Base-by-base conservation (phyloP, 2,329 filamentous ascomycete species). In the Aspergillus aculeatinus region DNA sequence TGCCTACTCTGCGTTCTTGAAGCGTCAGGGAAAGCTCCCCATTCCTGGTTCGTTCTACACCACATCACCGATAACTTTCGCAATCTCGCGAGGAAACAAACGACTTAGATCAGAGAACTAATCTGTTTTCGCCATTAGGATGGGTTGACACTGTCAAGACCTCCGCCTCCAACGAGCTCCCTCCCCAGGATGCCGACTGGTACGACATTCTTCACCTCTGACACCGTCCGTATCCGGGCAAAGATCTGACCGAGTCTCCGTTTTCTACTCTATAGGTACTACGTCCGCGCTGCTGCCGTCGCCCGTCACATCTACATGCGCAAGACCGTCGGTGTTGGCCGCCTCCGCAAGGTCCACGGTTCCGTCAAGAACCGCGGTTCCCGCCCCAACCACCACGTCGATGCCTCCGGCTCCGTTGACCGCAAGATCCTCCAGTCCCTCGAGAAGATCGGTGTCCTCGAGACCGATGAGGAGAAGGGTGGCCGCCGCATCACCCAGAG, bases 111-210 rank as follows among this genome's bases (percentile, higher is more conserved):
- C 47, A 48, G 50, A 49, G 44, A 59, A 49, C 23, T 33, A 59
- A 9, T 48, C 50, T 61, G 48, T 51, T 44, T 39, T 39, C 5
- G 31, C 7, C 27, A 48, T 12, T 55, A 96, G 92, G 92, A 85
- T 98, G 94, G 94, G 94, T 97, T 81, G 95, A 99, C 81, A 97
- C 94, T 77, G 95, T 98, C 85, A 99, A 99, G 90, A 97, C 94
- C 73, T 94, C 92, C 76, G 87, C 89, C 79, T 90, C 90, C 80
- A 96, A 96, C 84, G 95, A 99, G 86, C 90, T 99, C 74, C 94
- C 94, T 77, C 95, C 94, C 77, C 93, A 98, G 88, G 90, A 93
- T 81, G 91, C 93, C 79, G 95, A 99, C 87, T 99, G 95, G 95
- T 96, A 88, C 85, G 91, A 88, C 59, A 29, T 49, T 25, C 55